A percentile compares a stretch with the other conserved stretches of the same genome.
Evolutionary conservation across 306 rosid species (phyloP).

Genomic region (Coriaria nepalensis): DNA sequence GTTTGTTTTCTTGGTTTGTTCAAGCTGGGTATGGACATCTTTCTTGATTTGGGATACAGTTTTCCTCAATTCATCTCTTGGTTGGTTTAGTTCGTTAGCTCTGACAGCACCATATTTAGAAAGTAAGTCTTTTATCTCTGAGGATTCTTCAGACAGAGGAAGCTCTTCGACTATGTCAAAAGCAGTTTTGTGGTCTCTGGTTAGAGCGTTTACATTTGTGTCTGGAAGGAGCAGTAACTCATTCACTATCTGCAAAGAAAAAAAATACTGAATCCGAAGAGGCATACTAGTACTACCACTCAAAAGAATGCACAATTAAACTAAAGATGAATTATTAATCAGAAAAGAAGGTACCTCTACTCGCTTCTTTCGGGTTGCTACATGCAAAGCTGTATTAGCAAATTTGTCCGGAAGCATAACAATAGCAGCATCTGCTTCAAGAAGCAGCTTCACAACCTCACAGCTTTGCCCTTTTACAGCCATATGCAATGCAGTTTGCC

Average conservation of each 20-base stretch:
- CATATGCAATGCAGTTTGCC: constrained; percentile 99
- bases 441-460: constrained; percentile 87
- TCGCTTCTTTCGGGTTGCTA: constrained; percentile 91
- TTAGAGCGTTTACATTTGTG: constrained; percentile 80
- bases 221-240: constrained; percentile 74
- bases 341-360: constrained; percentile 52
- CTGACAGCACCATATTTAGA: constrained; percentile 56
- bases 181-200: constrained; percentile 95
- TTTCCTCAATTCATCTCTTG: constrained; percentile 89
- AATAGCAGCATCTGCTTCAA: constrained; percentile 84
- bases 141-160: constrained; percentile 78
- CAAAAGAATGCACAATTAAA: no score
- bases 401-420: constrained; percentile 99
- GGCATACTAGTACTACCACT: no score
- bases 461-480: constrained; percentile 94
- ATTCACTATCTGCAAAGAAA: constrained; percentile 62
- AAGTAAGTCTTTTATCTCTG: constrained; percentile 62
- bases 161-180: constrained; percentile 88
- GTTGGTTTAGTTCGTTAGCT: constrained; percentile 96
- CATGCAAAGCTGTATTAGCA: constrained; percentile 87
- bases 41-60: constrained; percentile 94
- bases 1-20: constrained; percentile 88
- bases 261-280: not conserved
- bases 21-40: constrained; percentile 95
- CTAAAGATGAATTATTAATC: not conserved